Conservation (phyloP, 1,284 basidiomycete genomes). For the Boletellus deceptivus region DNA sequence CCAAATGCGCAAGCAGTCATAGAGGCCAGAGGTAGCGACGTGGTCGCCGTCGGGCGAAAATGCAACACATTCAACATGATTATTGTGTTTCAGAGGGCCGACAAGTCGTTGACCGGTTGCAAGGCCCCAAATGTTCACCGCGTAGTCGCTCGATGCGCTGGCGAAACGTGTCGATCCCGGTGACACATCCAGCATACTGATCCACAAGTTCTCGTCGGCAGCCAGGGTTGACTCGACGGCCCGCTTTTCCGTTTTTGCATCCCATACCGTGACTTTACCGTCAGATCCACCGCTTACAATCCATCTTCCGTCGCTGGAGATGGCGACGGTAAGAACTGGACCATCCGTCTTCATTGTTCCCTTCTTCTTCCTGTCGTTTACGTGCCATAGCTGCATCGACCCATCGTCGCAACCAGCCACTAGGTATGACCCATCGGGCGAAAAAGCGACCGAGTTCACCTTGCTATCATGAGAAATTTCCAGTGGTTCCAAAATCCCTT, state of each 20-base stretch:
- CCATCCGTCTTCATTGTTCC: constrained; percentile 12
- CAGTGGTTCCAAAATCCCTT: constrained; percentile 7
- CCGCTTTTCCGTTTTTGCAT: constrained; percentile 13
- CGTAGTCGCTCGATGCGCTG: constrained; percentile 12
- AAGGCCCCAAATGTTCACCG: constrained; percentile 15
- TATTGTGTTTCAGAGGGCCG: constrained; percentile 17
- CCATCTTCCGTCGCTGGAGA: constrained; percentile 22
- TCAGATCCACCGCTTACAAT: constrained; percentile 14
- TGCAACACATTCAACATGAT: constrained; percentile 10
- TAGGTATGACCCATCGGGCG: constrained; percentile 15
- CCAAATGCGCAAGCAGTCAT: constrained; percentile 18
- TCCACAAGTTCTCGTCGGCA: constrained; percentile 3
- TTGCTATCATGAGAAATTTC: constrained; percentile 7
- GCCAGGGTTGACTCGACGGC: constrained; percentile 1
- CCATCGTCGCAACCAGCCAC: constrained; percentile 17
- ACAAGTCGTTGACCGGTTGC: constrained; percentile 18
- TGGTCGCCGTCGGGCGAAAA: constrained; percentile 23
- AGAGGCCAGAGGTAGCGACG: constrained; percentile 16
- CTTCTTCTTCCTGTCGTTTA: constrained; percentile 11
- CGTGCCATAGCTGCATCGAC: constrained; percentile 16
- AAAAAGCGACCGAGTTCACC: constrained; percentile 18
- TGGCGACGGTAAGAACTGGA: constrained; percentile 10
- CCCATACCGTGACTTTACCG: constrained; percentile 15
- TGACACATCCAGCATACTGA: constrained; percentile 17
- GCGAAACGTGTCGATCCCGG: constrained; percentile 16